phyloP scores from a whole-genome alignment of 1,139 yeast species.

The Saccharomyces hybrid region DNA sequence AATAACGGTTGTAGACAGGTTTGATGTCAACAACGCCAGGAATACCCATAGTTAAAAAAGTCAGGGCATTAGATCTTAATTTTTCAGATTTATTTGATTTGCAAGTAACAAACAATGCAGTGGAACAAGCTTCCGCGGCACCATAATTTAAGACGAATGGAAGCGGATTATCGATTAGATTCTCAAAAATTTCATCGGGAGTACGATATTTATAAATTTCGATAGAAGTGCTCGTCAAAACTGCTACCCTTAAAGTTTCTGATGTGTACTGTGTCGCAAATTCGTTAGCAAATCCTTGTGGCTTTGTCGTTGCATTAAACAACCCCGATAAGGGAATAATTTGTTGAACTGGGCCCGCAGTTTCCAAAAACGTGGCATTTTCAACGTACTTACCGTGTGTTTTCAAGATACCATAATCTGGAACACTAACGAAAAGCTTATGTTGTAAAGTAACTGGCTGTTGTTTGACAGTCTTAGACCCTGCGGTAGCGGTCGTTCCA shows the following conservation, averaged over 20 bases:
- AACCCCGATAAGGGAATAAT: slow-evolving; percentile 63
- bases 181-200: slow-evolving; percentile 69
- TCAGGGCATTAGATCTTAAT: slow-evolving; percentile 35
- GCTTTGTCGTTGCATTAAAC: slow-evolving; percentile 63
- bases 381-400: slow-evolving; percentile 66
- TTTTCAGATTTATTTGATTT: slow-evolving; percentile 55
- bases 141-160: slow-evolving; percentile 52
- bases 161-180: slow-evolving; percentile 49
- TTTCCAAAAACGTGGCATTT: slow-evolving; percentile 68
- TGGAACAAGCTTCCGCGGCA: slow-evolving; percentile 73
- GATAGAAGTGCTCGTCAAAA: slow-evolving; percentile 73
- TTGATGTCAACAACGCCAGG: slow-evolving; percentile 35
- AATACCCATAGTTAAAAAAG: slow-evolving; percentile 35
- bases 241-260: slow-evolving; percentile 61
- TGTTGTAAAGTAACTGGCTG: slow-evolving; percentile 18
- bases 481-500: background rate
- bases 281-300: slow-evolving; percentile 75
- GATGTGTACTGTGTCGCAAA: slow-evolving; percentile 77
- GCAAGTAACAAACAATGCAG: slow-evolving; percentile 77
- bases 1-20: slow-evolving; percentile 31
- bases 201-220: slow-evolving; percentile 70
- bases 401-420: slow-evolving; percentile 77
- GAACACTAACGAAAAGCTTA: slow-evolving; percentile 64
- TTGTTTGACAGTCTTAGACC: slow-evolving; percentile 1
- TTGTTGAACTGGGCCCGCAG: slow-evolving; percentile 62